These are phyloP conservation scores for Fusarium caatingaense DNA, from an alignment of 2,329 filamentous ascomycete genomes.

Conservation along the genomic window DNA sequence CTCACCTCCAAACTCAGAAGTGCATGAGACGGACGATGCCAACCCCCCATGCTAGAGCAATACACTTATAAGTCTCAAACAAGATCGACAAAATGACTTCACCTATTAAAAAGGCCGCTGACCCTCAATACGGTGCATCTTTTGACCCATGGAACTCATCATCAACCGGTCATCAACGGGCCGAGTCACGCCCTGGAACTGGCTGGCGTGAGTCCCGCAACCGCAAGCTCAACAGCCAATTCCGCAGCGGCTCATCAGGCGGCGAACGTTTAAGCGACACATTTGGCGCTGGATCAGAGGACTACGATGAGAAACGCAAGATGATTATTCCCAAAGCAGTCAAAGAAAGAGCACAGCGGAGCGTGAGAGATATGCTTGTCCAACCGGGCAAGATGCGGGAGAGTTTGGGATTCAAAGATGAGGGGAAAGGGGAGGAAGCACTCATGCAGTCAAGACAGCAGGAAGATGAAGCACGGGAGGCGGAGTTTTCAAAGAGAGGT, in stretches of 20 bases:
- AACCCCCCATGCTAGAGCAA: not conserved
- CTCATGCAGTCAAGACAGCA: conserved; percentile 51
- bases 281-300: conserved; percentile 71
- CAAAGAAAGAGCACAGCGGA: conserved; percentile 54
- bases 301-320: conserved; percentile 61
- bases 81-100: conserved; percentile 9
- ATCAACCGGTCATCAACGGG: conserved; percentile 81
- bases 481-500: conserved; percentile 46
- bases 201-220: conserved; percentile 78
- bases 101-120: conserved; percentile 49
- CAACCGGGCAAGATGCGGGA: conserved; percentile 58
- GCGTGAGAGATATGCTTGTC: conserved; percentile 66
- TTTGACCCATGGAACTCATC: conserved; percentile 80
- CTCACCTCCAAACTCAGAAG: not conserved
- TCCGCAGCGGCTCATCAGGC: conserved; percentile 66
- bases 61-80: not conserved
- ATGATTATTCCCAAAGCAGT: conserved; percentile 58
- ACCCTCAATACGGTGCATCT: conserved; percentile 56
- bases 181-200: conserved; percentile 72
- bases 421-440: conserved; percentile 40
- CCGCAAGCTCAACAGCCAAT: conserved; percentile 77
- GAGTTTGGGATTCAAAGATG: conserved; percentile 22
- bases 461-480: conserved; percentile 63
- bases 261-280: conserved; percentile 72
- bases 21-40: not conserved